Percentiles rank a stretch among this genome's conserved stretches.
phyloP scores from a whole-genome alignment of 352 stramenopile species.

The Pythium periplocum region DNA sequence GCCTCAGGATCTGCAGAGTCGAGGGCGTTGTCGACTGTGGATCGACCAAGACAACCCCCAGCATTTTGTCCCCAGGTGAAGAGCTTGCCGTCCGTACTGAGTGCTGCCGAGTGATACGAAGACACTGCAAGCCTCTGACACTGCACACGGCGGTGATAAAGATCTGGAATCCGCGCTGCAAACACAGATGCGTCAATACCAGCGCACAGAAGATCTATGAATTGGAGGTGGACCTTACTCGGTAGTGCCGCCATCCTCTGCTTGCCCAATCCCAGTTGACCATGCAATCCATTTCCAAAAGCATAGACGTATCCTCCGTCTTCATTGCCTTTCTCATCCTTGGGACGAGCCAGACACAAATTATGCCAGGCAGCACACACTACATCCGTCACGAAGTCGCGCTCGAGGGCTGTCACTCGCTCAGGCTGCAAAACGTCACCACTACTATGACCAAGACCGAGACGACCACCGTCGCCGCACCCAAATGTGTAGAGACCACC shows the following conservation, averaged over 20 bases:
- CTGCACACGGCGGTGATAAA: slow-evolving; percentile 44
- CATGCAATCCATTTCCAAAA: slow-evolving; percentile 66
- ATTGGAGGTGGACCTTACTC: slow-evolving; percentile 26
- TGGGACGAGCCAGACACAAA: slow-evolving; percentile 43
- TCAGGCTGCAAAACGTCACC: slow-evolving; percentile 41
- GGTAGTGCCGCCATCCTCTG: slow-evolving; percentile 55
- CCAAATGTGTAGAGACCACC: slow-evolving; percentile 82
- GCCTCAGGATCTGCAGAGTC: slow-evolving; percentile 48
- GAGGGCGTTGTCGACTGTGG: slow-evolving; percentile 12
- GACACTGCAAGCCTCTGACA: slow-evolving; percentile 44
- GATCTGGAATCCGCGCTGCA: slow-evolving; percentile 44
- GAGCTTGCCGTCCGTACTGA: slow-evolving; percentile 50
- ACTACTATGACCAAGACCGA: slow-evolving; percentile 67
- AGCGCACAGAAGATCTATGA: neutral
- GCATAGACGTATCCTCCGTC: slow-evolving; percentile 46
- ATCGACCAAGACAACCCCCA: slow-evolving; percentile 46
- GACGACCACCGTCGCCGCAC: slow-evolving; percentile 85
- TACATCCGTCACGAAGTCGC: slow-evolving; percentile 51
- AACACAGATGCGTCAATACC: neutral
- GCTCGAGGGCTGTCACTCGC: slow-evolving; percentile 37
- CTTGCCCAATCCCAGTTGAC: slow-evolving; percentile 69
- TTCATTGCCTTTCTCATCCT: slow-evolving; percentile 1
- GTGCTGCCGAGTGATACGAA: slow-evolving; percentile 50
- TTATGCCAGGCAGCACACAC: slow-evolving; percentile 67
- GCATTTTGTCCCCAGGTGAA: slow-evolving; percentile 70